These are phyloP conservation scores for Pleodorina starrii DNA, from an alignment of 139 green algal genomes.

Conservation along the genomic window DNA sequence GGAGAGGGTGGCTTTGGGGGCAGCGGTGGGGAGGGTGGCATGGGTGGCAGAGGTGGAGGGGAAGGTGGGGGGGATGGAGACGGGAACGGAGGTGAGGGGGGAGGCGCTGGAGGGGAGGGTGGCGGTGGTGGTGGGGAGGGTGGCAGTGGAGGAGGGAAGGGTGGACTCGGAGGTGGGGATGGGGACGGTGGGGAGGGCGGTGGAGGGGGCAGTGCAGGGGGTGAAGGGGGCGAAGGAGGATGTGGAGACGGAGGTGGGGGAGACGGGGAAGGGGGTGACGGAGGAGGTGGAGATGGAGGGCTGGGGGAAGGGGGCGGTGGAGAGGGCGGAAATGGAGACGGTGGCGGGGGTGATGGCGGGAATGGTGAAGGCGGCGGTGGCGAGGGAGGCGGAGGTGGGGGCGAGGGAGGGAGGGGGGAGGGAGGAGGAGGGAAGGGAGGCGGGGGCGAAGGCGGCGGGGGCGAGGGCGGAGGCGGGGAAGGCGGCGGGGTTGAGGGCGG, in stretches of 20 bases:
- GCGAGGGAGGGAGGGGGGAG: too few relatives aligned
- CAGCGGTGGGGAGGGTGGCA: background rate
- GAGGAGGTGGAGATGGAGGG: too few relatives aligned
- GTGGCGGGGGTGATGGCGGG: too few relatives aligned
- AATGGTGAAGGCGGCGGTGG: background rate
- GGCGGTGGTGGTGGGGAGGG: too few relatives aligned
- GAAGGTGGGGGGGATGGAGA: background rate
- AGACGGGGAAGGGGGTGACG: too few relatives aligned
- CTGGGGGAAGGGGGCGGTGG: background rate
- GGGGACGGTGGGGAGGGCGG: too few relatives aligned
- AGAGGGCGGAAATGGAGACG: background rate
- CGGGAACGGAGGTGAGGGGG: background rate
- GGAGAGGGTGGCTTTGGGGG: too few relatives aligned
- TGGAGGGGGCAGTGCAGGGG: background rate
- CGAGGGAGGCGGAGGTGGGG: too few relatives aligned
- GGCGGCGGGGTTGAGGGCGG: background rate
- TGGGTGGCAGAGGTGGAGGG: background rate
- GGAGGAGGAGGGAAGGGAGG: background rate
- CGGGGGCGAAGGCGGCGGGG: too few relatives aligned
- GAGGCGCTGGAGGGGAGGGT: too few relatives aligned
- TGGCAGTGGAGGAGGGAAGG: background rate
- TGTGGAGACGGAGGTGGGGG: background rate
- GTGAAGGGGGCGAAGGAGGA: background rate
- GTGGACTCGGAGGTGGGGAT: too few relatives aligned
- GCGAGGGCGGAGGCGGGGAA: background rate